Base-by-base conservation (phyloP, 2,329 filamentous ascomycete genomes). In the Ophiostoma australiae region DNA sequence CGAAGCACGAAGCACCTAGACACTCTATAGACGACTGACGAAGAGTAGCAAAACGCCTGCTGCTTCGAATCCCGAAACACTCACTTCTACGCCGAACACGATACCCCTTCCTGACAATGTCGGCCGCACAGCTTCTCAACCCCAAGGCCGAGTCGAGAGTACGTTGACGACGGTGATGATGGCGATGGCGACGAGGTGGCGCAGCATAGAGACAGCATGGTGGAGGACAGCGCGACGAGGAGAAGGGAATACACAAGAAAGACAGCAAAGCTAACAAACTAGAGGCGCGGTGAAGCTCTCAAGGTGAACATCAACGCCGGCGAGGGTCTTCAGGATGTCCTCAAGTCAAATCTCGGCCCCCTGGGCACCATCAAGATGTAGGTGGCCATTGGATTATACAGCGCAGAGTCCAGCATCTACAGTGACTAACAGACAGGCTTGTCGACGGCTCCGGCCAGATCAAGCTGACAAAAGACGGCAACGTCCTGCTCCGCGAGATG, bases 401-500 rank as follows among this genome's bases (percentile, higher is more conserved):
- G 15, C 39, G 5, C 27, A 27, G 27, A 11, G n/a, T 8, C 4
- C 1, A 63, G 27, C 8, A 15, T 67, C n/a, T 27, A 27, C 23
- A 58, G 10, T 27, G 27, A 17, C 37, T 11, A 13, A 27, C 35
- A 67, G 20, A 23, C 55, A 90, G 89, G 85, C 85, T 89, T 74
- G 87, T 90, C 75, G 89, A 91, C 78, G 89, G 89, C 78, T 83
- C 89, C 74, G 89, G 89, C 77, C 87, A 95, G 89, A 99, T 99
- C 84, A 99, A 99, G 84, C 87, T 99, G 80, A 99, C 95, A 77
- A 99, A 99, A 82, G 95, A 99, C 83, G 95, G 95, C 79, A 97
- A 97, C 78, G 94, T 98, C 73, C 84, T 90, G 35, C 82, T 90
- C 74, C 84, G 89, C 77, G 89, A 91, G 80, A 90, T 90, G 88